phyloP scores from a whole-genome alignment of 768 basidiomycete genomes.

The Flagelloscypha sp. region DNA sequence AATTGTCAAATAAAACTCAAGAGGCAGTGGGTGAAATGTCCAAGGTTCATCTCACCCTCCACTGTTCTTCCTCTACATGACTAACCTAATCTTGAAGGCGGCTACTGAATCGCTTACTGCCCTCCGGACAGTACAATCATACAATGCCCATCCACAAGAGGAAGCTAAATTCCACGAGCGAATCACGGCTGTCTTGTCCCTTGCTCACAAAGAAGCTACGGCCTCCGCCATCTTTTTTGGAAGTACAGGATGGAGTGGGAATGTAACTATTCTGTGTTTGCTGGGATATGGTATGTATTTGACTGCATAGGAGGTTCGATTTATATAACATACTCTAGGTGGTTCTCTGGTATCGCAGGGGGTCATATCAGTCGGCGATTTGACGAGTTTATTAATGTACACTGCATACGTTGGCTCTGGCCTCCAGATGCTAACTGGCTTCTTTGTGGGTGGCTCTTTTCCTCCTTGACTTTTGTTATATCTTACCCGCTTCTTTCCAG shows the following conservation, averaged over 20 bases:
- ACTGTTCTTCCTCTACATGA: background rate
- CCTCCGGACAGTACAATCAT: conserved; percentile 84
- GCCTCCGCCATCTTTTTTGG: conserved; percentile 94
- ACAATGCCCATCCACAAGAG: conserved; percentile 77
- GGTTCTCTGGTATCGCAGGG: conserved; percentile 86
- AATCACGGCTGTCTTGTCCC: conserved; percentile 54
- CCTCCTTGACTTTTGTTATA: conserved; percentile 7
- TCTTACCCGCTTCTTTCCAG: conserved; percentile 26
- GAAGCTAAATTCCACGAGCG: conserved; percentile 64
- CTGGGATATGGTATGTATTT: conserved; percentile 73
- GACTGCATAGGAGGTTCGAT: background rate
- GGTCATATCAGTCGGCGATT: conserved; percentile 83
- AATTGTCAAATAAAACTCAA: conserved; percentile 85
- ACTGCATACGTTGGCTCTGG: conserved; percentile 84
- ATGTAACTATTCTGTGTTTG: conserved; percentile 80
- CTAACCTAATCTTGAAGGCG: conserved; percentile 39
- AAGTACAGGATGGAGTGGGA: conserved; percentile 86
- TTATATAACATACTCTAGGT: conserved; percentile 34
- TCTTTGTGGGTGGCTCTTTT: conserved; percentile 32
- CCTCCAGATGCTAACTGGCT: conserved; percentile 67
- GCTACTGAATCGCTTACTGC: conserved; percentile 88
- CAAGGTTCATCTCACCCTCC: conserved; percentile 30
- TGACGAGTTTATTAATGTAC: conserved; percentile 85
- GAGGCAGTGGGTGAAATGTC: conserved; percentile 96
- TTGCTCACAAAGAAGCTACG: conserved; percentile 80